phyloP scores from a whole-genome alignment of 179 eudicot species.

The Spinacia oleracea region DNA sequence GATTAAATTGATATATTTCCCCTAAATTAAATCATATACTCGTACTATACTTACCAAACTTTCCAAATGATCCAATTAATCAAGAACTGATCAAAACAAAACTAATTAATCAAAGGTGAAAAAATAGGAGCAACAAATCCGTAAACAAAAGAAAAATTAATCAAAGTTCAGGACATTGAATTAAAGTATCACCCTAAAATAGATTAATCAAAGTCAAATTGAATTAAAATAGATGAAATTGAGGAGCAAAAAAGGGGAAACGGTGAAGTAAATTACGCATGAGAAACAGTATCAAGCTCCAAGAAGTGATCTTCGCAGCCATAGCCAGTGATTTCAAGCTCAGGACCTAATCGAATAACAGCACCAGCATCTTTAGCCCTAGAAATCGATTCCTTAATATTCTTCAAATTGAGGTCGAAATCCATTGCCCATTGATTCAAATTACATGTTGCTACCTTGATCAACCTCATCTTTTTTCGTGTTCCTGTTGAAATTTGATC shows the following conservation, averaged over 20 bases:
- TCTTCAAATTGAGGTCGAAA: slow-evolving; percentile 73
- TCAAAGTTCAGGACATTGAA: too few relatives aligned
- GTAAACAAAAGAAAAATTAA: too few relatives aligned
- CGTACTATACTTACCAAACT: too few relatives aligned
- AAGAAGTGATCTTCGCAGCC: slow-evolving; percentile 96
- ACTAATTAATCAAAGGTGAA: too few relatives aligned
- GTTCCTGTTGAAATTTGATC: background rate
- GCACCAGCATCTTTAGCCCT: slow-evolving; percentile 76
- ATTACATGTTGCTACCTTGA: slow-evolving; percentile 92
- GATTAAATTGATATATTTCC: too few relatives aligned
- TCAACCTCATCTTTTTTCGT: slow-evolving; percentile 57
- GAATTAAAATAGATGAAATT: too few relatives aligned
- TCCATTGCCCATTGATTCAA: slow-evolving; percentile 99
- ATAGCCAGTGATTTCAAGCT: slow-evolving; percentile 94
- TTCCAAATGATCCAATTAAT: too few relatives aligned
- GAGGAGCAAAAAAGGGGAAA: background rate
- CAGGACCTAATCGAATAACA: slow-evolving; percentile 87
- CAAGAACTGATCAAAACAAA: too few relatives aligned
- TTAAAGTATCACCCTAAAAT: too few relatives aligned
- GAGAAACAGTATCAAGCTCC: slow-evolving; percentile 83
- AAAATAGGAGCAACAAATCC: too few relatives aligned
- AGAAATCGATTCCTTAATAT: slow-evolving; percentile 71
- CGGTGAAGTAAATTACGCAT: slow-evolving; percentile 53
- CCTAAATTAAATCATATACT: too few relatives aligned
- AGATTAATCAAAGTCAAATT: too few relatives aligned